Base-by-base conservation (phyloP, 768 basidiomycete genomes). In the Tricholoma sp. region DNA sequence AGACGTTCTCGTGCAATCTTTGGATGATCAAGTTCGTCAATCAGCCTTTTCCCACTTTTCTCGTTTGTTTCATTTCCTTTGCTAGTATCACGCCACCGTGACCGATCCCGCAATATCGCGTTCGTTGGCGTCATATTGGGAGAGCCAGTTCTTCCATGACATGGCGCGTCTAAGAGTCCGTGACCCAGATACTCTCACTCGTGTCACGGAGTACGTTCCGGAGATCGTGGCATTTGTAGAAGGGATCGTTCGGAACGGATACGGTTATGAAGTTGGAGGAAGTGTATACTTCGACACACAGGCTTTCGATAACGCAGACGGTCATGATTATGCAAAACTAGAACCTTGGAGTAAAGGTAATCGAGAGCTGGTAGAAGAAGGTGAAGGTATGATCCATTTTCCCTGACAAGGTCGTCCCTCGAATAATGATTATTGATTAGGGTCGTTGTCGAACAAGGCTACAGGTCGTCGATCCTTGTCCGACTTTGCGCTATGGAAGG, bases 401-500 rank as follows among this genome's bases (percentile, higher is more conserved):
- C 39, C n/a, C 39, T 32, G 51, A 46, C 46, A n/a, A 50, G 34
- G 10, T 54, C 16, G 18, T 27, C 32, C 12, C 21, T 14, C 2
- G 11, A 50, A 27, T 31, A 31, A 50, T 31, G 29, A 12, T 50
- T 50, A 22, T 27, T 41, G 41, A 56, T 41, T 56, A 18, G 77
- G 76, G 47, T 69, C 75, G 11, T 62, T 78, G 53, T 71, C 73
- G n/a, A 72, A 61, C 57, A 79, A 80, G 34, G n/a, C 16, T 31
- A 73, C 72, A 18, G 86, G 87, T 9, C 86, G 89, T 65, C 83
- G 88, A 55, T 89, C 91, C n/a, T 70, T 86, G 0, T 80, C 94
- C 6, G 97, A 99, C 73, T 99, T 99, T 71, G 97, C 97, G 4
- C 77, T 99, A 11, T 99, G 97, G 97, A 99, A 99, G 73, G 86